Evolutionary conservation across 495 filamentous ascomycete species (phyloP).

Genomic region (Hypoxylon intermedium): DNA sequence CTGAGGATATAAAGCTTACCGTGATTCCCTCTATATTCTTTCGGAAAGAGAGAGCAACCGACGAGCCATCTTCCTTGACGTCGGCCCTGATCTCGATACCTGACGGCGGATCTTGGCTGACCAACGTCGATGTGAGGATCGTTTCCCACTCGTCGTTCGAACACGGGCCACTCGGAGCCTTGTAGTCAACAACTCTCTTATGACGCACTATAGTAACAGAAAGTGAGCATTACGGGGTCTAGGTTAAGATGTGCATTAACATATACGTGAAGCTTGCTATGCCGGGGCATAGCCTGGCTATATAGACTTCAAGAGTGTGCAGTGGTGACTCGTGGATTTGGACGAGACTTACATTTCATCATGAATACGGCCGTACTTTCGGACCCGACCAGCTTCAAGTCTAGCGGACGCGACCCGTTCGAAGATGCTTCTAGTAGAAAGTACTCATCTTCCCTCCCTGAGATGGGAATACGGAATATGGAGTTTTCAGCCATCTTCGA

Average conservation of each 20-base stretch:
- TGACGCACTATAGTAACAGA: conserved; percentile 39
- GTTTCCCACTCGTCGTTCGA: conserved; percentile 54
- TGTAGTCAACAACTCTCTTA: conserved; percentile 41
- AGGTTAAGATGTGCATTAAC: conserved; percentile 6
- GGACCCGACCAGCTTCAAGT: conserved; percentile 40
- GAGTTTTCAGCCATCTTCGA: conserved; percentile 30
- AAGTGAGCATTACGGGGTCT: conserved; percentile 24
- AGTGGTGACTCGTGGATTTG: not conserved
- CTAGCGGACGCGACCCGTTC: conserved; percentile 39
- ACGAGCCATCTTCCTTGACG: conserved; percentile 37
- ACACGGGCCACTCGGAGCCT: conserved; percentile 43
- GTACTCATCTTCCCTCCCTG: conserved; percentile 32
- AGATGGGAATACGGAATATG: conserved; percentile 39
- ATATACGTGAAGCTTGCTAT: conserved; percentile 22
- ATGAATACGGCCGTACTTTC: conserved; percentile 42
- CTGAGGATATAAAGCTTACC: conserved; percentile 36
- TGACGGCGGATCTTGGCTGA: conserved; percentile 43
- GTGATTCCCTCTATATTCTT: conserved; percentile 57
- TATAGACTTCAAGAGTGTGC: conserved; percentile 3
- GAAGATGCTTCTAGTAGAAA: conserved; percentile 35
- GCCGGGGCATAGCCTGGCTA: conserved; percentile 8
- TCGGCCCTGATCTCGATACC: conserved; percentile 55
- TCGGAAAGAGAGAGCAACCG: conserved; percentile 51
- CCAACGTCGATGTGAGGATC: conserved; percentile 49
- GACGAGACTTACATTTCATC: conserved; percentile 37